Percentiles rank a stretch among this genome's conserved stretches.
These are phyloP conservation scores for Millerozyma miso DNA, from an alignment of 805 yeast species.

Conservation along the genomic window DNA sequence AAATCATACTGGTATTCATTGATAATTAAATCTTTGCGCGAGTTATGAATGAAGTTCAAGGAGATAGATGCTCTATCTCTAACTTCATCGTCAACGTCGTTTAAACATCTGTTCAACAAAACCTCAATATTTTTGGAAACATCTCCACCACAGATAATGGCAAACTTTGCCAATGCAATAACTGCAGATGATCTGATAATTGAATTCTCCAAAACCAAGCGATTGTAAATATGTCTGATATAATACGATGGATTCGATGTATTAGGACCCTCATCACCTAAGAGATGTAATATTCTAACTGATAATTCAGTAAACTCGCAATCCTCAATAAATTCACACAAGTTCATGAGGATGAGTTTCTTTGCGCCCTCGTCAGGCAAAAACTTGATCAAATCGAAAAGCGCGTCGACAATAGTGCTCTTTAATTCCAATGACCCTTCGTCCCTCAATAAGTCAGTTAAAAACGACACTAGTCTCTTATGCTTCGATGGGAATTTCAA, in stretches of 20 bases:
- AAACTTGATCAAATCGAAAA: constrained; percentile 84
- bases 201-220: constrained; percentile 94
- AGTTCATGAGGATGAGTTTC: constrained; percentile 76
- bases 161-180: constrained; percentile 86
- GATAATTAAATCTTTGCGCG: constrained; percentile 47
- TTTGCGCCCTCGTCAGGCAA: constrained; percentile 69
- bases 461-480: constrained; percentile 73
- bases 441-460: constrained; percentile 79
- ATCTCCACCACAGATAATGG: constrained; percentile 65
- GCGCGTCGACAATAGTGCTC: constrained; percentile 84
- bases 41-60: constrained; percentile 52
- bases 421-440: constrained; percentile 89
- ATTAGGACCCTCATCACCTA: constrained; percentile 92
- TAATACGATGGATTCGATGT: constrained; percentile 83
- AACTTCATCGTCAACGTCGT: constrained; percentile 92
- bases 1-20: constrained; percentile 71
- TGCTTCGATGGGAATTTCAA: constrained; percentile 91
- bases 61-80: constrained; percentile 95
- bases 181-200: constrained; percentile 95
- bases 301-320: constrained; percentile 94
- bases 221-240: constrained; percentile 93
- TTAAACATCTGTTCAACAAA: constrained; percentile 76
- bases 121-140: constrained; percentile 68
- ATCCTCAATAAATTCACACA: constrained; percentile 97
- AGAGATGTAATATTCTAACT: constrained; percentile 84